phyloP scores from a whole-genome alignment of 495 filamentous ascomycete genomes.

The Penicillium lividum region DNA sequence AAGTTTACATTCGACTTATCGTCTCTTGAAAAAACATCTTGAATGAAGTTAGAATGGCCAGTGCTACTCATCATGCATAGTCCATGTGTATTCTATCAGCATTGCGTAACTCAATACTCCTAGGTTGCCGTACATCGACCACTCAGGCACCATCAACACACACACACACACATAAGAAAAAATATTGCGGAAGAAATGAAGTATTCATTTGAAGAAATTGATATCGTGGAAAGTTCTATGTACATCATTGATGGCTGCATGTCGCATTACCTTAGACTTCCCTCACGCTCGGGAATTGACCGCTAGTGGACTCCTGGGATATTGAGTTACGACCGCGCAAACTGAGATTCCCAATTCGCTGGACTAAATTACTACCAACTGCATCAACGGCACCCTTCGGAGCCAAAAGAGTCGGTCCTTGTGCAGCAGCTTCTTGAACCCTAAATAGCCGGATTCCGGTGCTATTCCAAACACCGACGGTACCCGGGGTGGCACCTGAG shows the following conservation, averaged over 20 bases:
- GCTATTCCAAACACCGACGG: conserved; percentile 93
- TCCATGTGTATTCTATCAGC: too few species aligned
- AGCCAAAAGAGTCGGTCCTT: conserved; percentile 77
- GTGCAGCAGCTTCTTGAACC: conserved; percentile 79
- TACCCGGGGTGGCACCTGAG: conserved; percentile 59
- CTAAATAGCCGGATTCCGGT: conserved; percentile 85
- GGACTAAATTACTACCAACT: conserved; percentile 88
- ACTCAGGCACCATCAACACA: not conserved
- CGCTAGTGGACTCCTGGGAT: conserved; percentile 33
- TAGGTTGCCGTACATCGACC: not conserved
- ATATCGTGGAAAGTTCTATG: conserved; percentile 20
- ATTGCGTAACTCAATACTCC: not conserved
- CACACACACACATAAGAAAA: not conserved
- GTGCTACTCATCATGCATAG: not conserved
- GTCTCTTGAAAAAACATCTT: too few species aligned
- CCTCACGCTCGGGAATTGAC: conserved; percentile 36
- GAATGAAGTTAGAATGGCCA: too few species aligned
- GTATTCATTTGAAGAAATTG: conserved; percentile 8
- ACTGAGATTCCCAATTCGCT: conserved; percentile 78
- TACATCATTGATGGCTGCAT: conserved; percentile 14
- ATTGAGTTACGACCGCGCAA: conserved; percentile 45
- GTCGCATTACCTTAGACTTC: conserved; percentile 32
- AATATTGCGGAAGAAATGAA: not conserved
- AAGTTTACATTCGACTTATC: too few species aligned
- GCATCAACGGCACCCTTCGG: conserved; percentile 94